Evolutionary conservation across 495 filamentous ascomycete species (phyloP), one percentile per base, ranked within the genome.

Genomic region (Collariella sp.): DNA sequence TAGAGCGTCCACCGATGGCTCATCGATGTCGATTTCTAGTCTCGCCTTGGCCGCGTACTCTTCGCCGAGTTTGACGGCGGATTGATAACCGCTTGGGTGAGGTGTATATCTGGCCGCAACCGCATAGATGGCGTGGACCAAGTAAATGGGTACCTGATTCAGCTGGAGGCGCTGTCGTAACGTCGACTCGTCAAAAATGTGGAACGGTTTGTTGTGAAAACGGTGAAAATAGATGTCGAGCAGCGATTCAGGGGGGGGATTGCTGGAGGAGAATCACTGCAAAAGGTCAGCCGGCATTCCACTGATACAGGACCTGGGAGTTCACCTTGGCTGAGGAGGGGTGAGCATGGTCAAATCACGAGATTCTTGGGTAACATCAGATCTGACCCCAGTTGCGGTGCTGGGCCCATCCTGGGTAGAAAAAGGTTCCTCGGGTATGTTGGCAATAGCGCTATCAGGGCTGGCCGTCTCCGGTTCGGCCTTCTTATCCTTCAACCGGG

Each of bases 201-300:
- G 76, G 54, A 84, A 91, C 11, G 88, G 86, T 58, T 88, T 89
- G 35, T 82, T 84, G 63, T 91, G 87, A 36, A 89, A 75, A 34
- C 85, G 79, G 12, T 75, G 67, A 67, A 94, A 94, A 63, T 85
- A 94, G 6, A 80, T 79, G 58, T 94, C 85, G 10, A 91, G 72
- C 35, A 90, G 72, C 0, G 78, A 70, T 56, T 87, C 80, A 0
- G 77, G 74, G 77, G 74, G 39, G 79, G 70, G 6, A 75, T 58
- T 24, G 55, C 61, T 5, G 70, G 66, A 0, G 79, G 67, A 7
- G 71, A 63, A 50, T 71, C 71, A 54, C 72, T 74, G 26, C 15
- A 15, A 2, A 5, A 34, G 13, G 42, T 46, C 33, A 44, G 50
- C 22, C 2, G 19, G n/a, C 4, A 36, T 15, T 11, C 10, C 19